phyloP scores from a whole-genome alignment of 306 rosid genomes.

The Begonia peltatifolia region DNA sequence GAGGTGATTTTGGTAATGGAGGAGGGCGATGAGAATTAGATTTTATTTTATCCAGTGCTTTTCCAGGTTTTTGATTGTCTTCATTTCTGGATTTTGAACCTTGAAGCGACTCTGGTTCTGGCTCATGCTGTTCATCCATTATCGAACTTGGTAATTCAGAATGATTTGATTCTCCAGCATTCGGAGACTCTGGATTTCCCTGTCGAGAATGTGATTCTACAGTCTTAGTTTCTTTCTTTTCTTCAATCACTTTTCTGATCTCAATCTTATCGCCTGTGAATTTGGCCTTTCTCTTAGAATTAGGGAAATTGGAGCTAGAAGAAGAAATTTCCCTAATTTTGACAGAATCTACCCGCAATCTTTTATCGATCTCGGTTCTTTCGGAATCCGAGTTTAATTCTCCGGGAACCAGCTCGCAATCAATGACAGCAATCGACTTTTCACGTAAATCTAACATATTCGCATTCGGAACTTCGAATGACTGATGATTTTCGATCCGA shows the following conservation, averaged over 20 bases:
- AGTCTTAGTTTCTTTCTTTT: constrained; percentile 14
- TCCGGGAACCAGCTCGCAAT: constrained; percentile 18
- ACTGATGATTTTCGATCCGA: constrained; percentile 32
- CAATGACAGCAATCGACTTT: constrained; percentile 19
- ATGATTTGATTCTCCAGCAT: no score
- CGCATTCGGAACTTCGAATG: constrained; percentile 34
- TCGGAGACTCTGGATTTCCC: constrained; percentile 19
- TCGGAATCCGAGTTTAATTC: constrained; percentile 21
- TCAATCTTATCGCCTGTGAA: constrained; percentile 13
- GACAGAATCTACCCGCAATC: constrained; percentile 56
- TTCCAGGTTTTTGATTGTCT: constrained; percentile 19
- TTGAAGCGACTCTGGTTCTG: neutral
- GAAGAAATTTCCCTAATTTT: constrained; percentile 25
- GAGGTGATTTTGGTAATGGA: constrained; percentile 85
- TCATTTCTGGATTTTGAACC: neutral
- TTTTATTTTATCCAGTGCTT: constrained; percentile 15
- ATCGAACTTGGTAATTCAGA: no score
- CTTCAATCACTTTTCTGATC: constrained; percentile 14
- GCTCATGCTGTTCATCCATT: neutral
- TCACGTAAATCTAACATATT: constrained; percentile 18
- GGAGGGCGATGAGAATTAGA: constrained; percentile 38
- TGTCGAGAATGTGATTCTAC: constrained; percentile 26
- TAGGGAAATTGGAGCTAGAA: constrained; percentile 22
- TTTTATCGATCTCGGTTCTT: constrained; percentile 50
- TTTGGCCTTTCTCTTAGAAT: constrained; percentile 17